Evolutionary conservation across 1,139 yeast species (phyloP).

Genomic region (Geotrichum bryndzae): DNA sequence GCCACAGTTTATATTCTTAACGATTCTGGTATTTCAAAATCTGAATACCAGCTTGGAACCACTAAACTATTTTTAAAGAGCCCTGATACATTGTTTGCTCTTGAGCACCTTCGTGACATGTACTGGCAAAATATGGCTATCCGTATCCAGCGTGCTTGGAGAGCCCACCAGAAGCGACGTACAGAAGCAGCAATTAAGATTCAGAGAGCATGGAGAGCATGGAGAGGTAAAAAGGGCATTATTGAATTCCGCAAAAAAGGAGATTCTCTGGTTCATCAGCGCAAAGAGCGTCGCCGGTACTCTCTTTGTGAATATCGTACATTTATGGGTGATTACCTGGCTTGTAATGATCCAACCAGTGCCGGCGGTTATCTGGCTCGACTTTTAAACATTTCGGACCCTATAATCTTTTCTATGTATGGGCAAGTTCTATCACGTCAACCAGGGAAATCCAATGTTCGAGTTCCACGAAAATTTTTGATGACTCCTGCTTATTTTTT

Average conservation of each 20-base stretch:
- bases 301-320: constrained; percentile 83
- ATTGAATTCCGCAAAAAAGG: constrained; percentile 79
- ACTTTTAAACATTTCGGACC: constrained; percentile 66
- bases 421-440: constrained; percentile 80
- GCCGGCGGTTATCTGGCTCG: constrained; percentile 57
- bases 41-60: constrained; percentile 88
- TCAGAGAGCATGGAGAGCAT: constrained; percentile 69
- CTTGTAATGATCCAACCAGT: constrained; percentile 68
- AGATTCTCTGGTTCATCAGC: constrained; percentile 55
- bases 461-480: constrained; percentile 67
- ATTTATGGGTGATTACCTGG: constrained; percentile 91
- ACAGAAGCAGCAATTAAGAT: constrained; percentile 81
- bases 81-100: constrained; percentile 92
- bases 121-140: constrained; percentile 99
- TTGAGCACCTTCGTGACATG: constrained; percentile 93
- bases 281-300: constrained; percentile 84
- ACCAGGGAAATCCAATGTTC: constrained; percentile 85
- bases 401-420: constrained; percentile 65
- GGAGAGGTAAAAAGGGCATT: constrained; percentile 45
- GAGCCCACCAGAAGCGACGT: constrained; percentile 65
- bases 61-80: constrained; percentile 91
- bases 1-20: constrained; percentile 75
- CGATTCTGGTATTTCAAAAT: constrained; percentile 70
- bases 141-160: constrained; percentile 94
- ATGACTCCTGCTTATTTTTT: constrained; percentile 60